Percentiles rank a stretch among this genome's conserved stretches.
Evolutionary conservation across 1,139 yeast genomes (phyloP).

Genomic region (Komagataea norvegica): DNA sequence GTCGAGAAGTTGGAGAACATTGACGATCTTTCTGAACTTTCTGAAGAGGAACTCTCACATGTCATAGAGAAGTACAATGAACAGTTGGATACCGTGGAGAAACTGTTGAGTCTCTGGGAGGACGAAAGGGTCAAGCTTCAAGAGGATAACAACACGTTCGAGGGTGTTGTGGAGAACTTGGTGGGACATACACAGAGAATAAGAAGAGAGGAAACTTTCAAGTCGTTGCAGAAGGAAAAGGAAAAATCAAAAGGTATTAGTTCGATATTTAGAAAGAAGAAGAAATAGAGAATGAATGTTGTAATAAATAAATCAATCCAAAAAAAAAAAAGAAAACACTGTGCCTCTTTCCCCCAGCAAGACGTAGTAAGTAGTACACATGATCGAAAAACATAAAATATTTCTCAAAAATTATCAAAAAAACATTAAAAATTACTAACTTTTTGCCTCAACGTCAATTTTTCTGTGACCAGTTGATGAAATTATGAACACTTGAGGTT

Average conservation of each 20-base stretch:
- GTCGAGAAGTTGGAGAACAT: slow-evolving; percentile 15
- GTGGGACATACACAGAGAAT: slow-evolving; percentile 65
- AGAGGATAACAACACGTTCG: slow-evolving; percentile 59
- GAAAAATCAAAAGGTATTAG: slow-evolving; percentile 17
- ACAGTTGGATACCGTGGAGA: slow-evolving; percentile 26
- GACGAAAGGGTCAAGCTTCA: slow-evolving; percentile 38
- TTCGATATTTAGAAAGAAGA: slow-evolving; percentile 14
- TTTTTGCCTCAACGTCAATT: too few species aligned
- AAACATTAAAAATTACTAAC: too few species aligned
- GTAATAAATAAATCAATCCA: slow-evolving; percentile 1
- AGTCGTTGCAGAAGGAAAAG: slow-evolving; percentile 22
- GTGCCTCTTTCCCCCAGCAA: too few species aligned
- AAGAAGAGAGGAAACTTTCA: slow-evolving; percentile 44
- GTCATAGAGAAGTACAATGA: slow-evolving; percentile 23
- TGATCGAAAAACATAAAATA: too few species aligned
- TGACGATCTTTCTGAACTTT: slow-evolving; percentile 14
- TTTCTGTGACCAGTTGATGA: slow-evolving; percentile 8
- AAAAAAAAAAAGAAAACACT: neutral
- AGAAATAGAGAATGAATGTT: slow-evolving; percentile 7
- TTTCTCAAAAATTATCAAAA: too few species aligned
- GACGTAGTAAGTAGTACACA: too few species aligned
- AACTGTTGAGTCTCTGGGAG: slow-evolving; percentile 46
- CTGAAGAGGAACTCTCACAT: slow-evolving; percentile 25
- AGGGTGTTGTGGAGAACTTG: slow-evolving; percentile 64
- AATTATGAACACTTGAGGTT: slow-evolving; percentile 12